Evolutionary conservation across 768 basidiomycete genomes (phyloP), one percentile per base, ranked within the genome.

Genomic region (Panaeolus cyanescens): DNA sequence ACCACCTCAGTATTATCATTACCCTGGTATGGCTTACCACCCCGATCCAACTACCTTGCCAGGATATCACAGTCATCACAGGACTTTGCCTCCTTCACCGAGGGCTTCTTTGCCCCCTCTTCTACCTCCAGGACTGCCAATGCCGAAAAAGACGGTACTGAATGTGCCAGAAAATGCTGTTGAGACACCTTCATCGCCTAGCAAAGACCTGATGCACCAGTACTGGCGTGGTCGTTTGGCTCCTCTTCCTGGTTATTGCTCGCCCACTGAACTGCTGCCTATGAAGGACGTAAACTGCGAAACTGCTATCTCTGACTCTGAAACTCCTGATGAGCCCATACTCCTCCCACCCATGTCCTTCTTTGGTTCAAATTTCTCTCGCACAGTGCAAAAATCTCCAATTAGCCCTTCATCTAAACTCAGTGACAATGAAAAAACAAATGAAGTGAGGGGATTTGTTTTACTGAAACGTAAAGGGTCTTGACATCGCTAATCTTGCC

Each of bases 201-300:
- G 60, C 28, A 62, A 64, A 50, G 39, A 50, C 25, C 59, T 63
- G 1, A 70, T 78, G 15, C 70, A 80, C 54, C 74, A 74, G 19
- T 77, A 73, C 59, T 81, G 80, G 80, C 74, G 71, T 62, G 78
- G 76, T 13, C 70, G 78, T 53, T 68, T 82, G 25, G 80, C 79
- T 7, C 79, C 80, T 20, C 71, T 79, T 53, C 79, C 80, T 5
- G 80, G 79, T 5, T 74, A 70, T 59, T 70, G 69, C 15, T 82
- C 80, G 4, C 65, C 65, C 4, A 74, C 76, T 9, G 70, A 73
- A 58, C 67, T 78, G 31, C 62, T 75, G 19, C 68, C 71, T 19
- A 68, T 67, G 53, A 71, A 64, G 58, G 68, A 69, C 36, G 55
- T 33, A 63, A 42, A 65, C 62, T 5, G 56, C 39, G 22, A 59